Percentiles rank a stretch among this genome's conserved stretches.
phyloP scores from a whole-genome alignment of 345 rosid species.

The Citrus trifoliata region DNA sequence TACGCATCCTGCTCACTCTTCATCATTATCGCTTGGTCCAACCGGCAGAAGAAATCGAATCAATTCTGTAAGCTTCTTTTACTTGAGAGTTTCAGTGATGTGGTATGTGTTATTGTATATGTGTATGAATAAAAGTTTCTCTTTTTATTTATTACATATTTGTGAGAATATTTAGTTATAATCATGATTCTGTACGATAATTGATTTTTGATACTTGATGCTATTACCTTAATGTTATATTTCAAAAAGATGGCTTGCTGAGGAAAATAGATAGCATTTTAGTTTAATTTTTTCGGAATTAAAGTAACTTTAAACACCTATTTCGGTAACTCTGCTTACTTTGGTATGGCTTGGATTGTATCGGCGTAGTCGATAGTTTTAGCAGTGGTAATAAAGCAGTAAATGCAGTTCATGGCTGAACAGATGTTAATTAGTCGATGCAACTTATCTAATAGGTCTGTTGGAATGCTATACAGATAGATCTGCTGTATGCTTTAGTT shows the following conservation, averaged over 20 bases:
- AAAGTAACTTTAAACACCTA: not conserved
- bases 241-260: not conserved
- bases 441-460: not conserved
- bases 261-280: not conserved
- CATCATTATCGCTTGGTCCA: conserved; percentile 31
- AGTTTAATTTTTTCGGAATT: not conserved
- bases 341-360: not conserved
- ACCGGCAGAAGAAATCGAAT: conserved; percentile 43
- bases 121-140: not conserved
- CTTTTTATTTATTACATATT: not conserved
- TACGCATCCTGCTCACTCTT: conserved; percentile 53
- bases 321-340: not conserved
- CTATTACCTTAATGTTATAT: not conserved
- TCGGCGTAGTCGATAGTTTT: not conserved
- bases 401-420: not conserved
- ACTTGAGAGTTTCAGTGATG: not conserved
- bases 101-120: not conserved
- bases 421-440: not conserved
- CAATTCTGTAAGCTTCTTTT: conserved; percentile 45
- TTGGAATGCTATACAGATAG: not conserved
- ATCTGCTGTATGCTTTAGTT: not conserved
- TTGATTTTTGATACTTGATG: not conserved
- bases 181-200: not conserved
- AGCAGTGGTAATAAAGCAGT: not conserved
- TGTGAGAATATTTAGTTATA: not conserved